phyloP scores from a whole-genome alignment of 73 alveolate species.

The Paraurostyla sp. region DNA sequence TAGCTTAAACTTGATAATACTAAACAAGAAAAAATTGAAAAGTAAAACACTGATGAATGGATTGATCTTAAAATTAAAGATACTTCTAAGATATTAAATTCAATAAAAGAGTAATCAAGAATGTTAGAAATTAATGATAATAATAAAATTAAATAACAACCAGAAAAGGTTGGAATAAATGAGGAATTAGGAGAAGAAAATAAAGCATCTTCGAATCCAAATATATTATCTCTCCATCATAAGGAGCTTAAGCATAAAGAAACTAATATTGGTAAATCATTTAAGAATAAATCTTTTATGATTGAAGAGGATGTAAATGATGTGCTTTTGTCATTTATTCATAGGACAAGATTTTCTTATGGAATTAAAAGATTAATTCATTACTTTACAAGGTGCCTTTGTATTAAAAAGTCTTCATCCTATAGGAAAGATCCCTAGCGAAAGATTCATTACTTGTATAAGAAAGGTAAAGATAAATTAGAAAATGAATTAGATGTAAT shows the following conservation, averaged over 20 bases:
- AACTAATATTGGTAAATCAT: not conserved
- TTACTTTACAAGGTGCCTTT: constrained; percentile 27
- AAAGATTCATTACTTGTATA: constrained; percentile 12
- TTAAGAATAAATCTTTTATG: not conserved
- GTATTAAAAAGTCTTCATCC: not conserved
- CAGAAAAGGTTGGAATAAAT: too few relatives aligned
- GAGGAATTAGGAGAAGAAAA: too few relatives aligned
- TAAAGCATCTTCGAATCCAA: too few relatives aligned
- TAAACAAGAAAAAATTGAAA: too few relatives aligned
- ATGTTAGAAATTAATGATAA: too few relatives aligned
- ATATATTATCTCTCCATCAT: too few relatives aligned
- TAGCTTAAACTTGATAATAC: too few relatives aligned
- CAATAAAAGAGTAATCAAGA: too few relatives aligned
- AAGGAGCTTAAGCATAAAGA: not conserved
- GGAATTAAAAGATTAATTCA: not conserved
- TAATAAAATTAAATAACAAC: too few relatives aligned
- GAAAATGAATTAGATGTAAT: constrained; percentile 36
- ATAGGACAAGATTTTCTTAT: constrained; percentile 26
- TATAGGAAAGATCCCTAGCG: not conserved
- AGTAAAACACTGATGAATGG: too few relatives aligned
- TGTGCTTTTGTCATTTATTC: not conserved
- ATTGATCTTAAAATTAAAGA: too few relatives aligned
- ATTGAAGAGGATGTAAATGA: not conserved
- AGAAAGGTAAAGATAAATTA: constrained; percentile 28
- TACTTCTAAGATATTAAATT: too few relatives aligned